Conservation (phyloP, 2,329 filamentous ascomycete species). For the Colletotrichum musicola region DNA sequence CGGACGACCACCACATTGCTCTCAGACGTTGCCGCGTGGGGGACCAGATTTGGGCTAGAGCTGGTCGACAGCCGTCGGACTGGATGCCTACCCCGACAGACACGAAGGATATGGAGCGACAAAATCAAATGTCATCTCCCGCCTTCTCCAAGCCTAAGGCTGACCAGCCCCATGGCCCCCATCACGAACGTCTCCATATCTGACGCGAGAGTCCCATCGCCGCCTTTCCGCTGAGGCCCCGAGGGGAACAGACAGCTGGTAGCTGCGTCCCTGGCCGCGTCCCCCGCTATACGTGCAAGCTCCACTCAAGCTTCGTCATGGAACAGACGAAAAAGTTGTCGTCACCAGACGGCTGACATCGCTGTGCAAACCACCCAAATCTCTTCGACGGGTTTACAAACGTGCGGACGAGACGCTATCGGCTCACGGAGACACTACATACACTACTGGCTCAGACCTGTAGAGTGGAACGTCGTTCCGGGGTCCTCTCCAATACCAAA, state of each 20-base stretch:
- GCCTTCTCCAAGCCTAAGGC: slow-evolving; percentile 32
- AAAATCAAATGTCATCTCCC: slow-evolving; percentile 14
- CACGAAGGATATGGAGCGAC: background rate
- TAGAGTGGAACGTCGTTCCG: slow-evolving; percentile 22
- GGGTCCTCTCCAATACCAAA: slow-evolving; percentile 16
- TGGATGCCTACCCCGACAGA: background rate
- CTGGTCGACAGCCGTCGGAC: slow-evolving; percentile 16
- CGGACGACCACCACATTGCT: slow-evolving; percentile 25
- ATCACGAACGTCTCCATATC: slow-evolving; percentile 16
- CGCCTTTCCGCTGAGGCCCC: slow-evolving; percentile 7
- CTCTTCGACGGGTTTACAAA: background rate
- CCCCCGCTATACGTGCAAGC: slow-evolving; percentile 17
- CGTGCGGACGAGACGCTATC: background rate
- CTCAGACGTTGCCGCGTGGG: slow-evolving; percentile 34
- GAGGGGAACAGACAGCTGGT: slow-evolving; percentile 17
- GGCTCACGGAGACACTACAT: background rate
- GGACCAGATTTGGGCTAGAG: slow-evolving; percentile 16
- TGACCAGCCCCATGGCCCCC: slow-evolving; percentile 30
- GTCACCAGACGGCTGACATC: background rate
- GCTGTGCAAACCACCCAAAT: background rate
- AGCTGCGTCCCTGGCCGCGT: slow-evolving; percentile 11
- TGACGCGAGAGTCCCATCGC: background rate
- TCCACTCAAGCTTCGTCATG: slow-evolving; percentile 32
- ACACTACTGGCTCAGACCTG: slow-evolving; percentile 16
- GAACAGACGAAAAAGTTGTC: background rate